Evolutionary conservation across 179 eudicot genomes (phyloP), one percentile per base, ranked within the genome.

Genomic region (Carnegiea gigantea): DNA sequence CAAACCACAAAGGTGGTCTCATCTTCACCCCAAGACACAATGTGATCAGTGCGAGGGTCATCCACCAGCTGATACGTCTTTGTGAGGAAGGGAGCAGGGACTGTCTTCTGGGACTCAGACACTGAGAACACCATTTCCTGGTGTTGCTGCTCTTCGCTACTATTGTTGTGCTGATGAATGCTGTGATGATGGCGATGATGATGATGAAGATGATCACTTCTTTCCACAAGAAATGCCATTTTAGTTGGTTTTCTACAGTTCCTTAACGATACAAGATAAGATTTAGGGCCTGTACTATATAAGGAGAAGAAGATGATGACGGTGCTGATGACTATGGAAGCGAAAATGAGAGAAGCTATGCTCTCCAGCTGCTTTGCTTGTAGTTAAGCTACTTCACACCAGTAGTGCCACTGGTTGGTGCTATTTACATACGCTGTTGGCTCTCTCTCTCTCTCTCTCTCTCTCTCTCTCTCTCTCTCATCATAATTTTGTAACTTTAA

Each of bases 1-100:
- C 90, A 88, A 53, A 88, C 90, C 15, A 88, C 85, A 20, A 88
- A 88, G 5, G 83, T 84, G 14, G 84, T 44, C 65, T 88, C 88
- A 77, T 88, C 88, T 84, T 86, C 88, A 76, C 90, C 90, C 90
- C 90, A 88, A n/a, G 90, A 88, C 59, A 88, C 90, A 80, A 88
- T 88, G 84, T 88, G 90, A 75, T 86, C 83, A 1, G 90, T 88
- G 6, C 88, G 82, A 40, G 80, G 86, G 17, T 88, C 90, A 64
- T 88, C 90, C 65, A 88, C 90, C 18, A 88, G 81, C 79, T 86
- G 86, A 75, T 88, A 88, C 21, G 90, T 88, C 87, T 88, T 88
- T 8, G 88, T 86, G 44, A 88, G 62, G 77, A 88, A 88, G 5
- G 90, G 90, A 14, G 90, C 87, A 6, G 88, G 88, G 2, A 82